Evolutionary conservation across 768 basidiomycete genomes (phyloP), one percentile per base, ranked within the genome.

Genomic region (Tulasnella sp.): DNA sequence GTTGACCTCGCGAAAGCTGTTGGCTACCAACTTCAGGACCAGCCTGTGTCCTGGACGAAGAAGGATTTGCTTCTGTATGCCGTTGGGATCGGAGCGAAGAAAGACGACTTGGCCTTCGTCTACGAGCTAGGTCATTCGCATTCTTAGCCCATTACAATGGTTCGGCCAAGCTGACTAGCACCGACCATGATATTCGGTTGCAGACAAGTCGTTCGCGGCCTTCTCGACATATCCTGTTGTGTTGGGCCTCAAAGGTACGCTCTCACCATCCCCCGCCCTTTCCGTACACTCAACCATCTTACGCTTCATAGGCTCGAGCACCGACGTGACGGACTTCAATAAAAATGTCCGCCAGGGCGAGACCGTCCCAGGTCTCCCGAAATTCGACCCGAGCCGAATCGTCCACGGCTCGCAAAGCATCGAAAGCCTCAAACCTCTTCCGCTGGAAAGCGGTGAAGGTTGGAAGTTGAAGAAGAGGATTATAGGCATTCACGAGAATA

Each of bases 161-260:
- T 29, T 17, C 9, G 11, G 26, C 52, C 1, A 29, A 14, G 7
- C 42, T 44, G 42, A 17, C 14, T 12, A n/a, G n/a, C 42, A 6
- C 42, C n/a, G n/a, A n/a, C n/a, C n/a, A n/a, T n/a, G n/a, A n/a
- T n/a, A n/a, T n/a, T n/a, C n/a, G n/a, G n/a, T n/a, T n/a, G 16
- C 73, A 90, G 89, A 89, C 80, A 83, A 85, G 74, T 82, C 84
- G 35, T 95, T 90, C 80, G 82, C 89, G 16, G 86, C 92, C 2
- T 83, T 95, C 76, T 93, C 94, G 9, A 94, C 93, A 0, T 95
- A 89, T 79, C 92, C 93, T 1, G 91, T 92, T 17, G 90, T 91
- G 0, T 84, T 95, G 5, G 81, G 79, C 35, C 83, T 93, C 77
- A 94, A 92, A 80, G 89, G 86, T 84, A 29, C 70, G 5, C 41